Conservation (phyloP, 805 yeast species). For the Starmerella etchellsii region DNA sequence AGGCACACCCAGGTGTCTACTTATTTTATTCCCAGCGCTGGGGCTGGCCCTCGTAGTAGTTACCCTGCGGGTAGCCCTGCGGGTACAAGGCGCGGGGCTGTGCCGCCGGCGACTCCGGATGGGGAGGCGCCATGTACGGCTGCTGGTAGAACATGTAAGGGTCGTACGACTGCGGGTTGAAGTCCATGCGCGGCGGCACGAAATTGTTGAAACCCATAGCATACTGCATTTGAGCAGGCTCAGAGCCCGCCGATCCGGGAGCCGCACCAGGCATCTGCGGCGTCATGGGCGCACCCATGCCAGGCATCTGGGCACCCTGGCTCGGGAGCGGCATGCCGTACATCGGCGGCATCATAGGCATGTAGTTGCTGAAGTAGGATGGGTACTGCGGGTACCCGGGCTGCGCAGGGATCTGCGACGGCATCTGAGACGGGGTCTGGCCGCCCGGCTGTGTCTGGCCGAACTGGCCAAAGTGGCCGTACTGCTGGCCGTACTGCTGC, state of each 20-base stretch:
- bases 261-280: background rate
- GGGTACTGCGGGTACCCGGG: background rate
- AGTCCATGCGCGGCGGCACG: background rate
- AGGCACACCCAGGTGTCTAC: too few relatives aligned
- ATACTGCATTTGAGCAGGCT: background rate
- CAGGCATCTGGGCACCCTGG: slow-evolving; percentile 6
- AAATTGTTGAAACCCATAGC: slow-evolving; percentile 1
- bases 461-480: background rate
- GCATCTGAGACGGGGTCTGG: background rate
- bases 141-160: background rate
- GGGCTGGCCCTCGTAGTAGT: slow-evolving; percentile 10
- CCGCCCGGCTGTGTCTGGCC: background rate
- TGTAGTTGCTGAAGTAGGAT: slow-evolving; percentile 1
- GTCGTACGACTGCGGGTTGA: background rate
- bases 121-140: slow-evolving; percentile 3
- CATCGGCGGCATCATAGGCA: slow-evolving; percentile 7
- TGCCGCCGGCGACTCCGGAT: slow-evolving; percentile 12
- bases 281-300: slow-evolving; percentile 2
- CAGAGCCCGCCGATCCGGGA: background rate
- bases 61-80: slow-evolving; percentile 9
- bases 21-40: slow-evolving; percentile 3
- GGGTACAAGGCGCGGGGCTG: slow-evolving; percentile 6
- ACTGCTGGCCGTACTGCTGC: slow-evolving; percentile 8
- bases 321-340: slow-evolving; percentile 3
- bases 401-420: background rate